Conservation (phyloP, 2,329 filamentous ascomycete species). For the Ceratocystis huliohia region DNA sequence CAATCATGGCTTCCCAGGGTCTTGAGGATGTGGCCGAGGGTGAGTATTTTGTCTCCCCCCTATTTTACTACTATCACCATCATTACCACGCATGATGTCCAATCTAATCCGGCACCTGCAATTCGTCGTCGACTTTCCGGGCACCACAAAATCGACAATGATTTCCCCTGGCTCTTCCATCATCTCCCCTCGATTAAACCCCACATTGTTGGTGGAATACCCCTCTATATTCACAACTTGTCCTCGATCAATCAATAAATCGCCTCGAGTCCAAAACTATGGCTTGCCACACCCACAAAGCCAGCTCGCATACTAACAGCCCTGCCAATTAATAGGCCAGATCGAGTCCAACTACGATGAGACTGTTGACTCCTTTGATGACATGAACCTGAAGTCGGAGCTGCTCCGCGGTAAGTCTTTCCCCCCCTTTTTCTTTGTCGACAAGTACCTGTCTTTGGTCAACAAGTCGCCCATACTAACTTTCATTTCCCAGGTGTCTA, state of each 20-base stretch:
- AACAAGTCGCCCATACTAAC: neutral
- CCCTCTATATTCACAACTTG: neutral
- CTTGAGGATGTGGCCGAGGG: slow-evolving; percentile 95
- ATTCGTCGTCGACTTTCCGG: neutral
- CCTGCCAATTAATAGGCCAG: slow-evolving; percentile 51
- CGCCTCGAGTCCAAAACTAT: neutral
- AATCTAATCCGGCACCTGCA: neutral
- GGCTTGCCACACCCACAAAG: neutral
- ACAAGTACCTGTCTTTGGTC: neutral
- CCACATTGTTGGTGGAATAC: slow-evolving; percentile 9
- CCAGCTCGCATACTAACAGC: slow-evolving; percentile 4
- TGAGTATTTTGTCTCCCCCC: slow-evolving; percentile 36
- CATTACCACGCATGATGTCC: neutral
- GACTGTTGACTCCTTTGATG: slow-evolving; percentile 97
- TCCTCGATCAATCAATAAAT: neutral
- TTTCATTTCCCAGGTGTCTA: slow-evolving; percentile 58
- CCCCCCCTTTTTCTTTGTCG: slow-evolving; percentile 3
- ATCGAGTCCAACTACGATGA: slow-evolving; percentile 99
- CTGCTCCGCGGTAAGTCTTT: slow-evolving; percentile 64
- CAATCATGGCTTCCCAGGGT: slow-evolving; percentile 99
- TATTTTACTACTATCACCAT: neutral
- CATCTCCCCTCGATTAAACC: slow-evolving; percentile 1
- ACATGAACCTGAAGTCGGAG: slow-evolving; percentile 94
- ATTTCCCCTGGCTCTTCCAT: neutral
- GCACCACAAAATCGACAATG: neutral